Evolutionary conservation across 108 stramenopile species (phyloP).

Genomic region (Nannochloropsis salina): DNA sequence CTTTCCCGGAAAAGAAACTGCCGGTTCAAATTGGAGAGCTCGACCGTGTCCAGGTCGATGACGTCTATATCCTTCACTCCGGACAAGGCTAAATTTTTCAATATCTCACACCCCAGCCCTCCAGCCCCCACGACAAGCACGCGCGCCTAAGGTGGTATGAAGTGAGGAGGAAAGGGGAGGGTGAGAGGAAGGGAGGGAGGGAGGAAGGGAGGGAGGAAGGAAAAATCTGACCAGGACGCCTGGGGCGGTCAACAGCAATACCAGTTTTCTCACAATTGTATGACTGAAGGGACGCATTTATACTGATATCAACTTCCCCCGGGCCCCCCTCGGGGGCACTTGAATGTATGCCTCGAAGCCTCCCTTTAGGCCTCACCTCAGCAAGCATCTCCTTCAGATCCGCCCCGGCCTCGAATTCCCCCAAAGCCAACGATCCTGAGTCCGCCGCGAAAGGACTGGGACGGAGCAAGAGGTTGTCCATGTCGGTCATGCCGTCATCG

Average conservation of each 20-base stretch:
- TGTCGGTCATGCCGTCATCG: slow-evolving; percentile 27
- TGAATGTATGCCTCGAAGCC: slow-evolving; percentile 15
- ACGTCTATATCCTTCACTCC: slow-evolving; percentile 80
- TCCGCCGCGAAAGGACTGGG: slow-evolving; percentile 53
- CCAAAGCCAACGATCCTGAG: slow-evolving; percentile 54
- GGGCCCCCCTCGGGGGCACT: neutral
- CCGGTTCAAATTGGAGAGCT: slow-evolving; percentile 96
- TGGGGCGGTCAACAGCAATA: no score
- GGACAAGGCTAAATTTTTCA: slow-evolving; percentile 87
- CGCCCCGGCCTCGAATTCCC: slow-evolving; percentile 53
- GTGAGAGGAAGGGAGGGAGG: neutral
- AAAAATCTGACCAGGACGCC: no score
- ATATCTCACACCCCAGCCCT: slow-evolving; percentile 94
- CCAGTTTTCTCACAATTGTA: no score
- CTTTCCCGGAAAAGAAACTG: slow-evolving; percentile 79
- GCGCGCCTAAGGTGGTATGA: slow-evolving; percentile 44
- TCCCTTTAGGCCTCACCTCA: slow-evolving; percentile 2
- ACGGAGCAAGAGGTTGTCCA: slow-evolving; percentile 49
- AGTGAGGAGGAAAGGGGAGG: neutral
- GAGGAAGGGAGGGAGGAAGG: no score
- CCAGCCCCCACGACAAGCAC: slow-evolving; percentile 96
- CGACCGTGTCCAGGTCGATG: slow-evolving; percentile 97
- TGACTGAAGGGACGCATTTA: no score
- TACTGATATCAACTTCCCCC: neutral
- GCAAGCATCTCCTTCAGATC: slow-evolving; percentile 30